phyloP scores from a whole-genome alignment of 306 rosid species.

The Sechiopsis laciniata region DNA sequence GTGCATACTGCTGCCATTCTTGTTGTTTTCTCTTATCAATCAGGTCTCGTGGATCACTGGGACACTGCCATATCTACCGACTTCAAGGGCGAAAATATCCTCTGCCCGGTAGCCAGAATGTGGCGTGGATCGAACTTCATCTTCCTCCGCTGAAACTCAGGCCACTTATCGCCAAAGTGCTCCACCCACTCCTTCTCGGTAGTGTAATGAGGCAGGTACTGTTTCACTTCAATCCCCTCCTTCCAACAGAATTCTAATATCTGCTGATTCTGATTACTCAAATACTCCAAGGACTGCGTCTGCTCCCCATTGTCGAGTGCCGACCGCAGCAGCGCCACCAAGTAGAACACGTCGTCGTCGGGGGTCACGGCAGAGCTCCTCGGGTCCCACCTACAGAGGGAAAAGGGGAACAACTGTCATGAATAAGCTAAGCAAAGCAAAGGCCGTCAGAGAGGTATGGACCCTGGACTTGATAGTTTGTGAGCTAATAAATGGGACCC shows the following conservation, averaged over 20 bases:
- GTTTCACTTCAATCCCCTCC: constrained; percentile 58
- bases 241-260: constrained; percentile 63
- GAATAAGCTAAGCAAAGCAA: too few species aligned
- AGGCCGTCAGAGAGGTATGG: background rate
- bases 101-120: constrained; percentile 88
- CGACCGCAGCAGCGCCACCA: constrained; percentile 84
- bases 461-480: constrained; percentile 1
- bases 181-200: constrained; percentile 64
- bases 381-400: constrained; percentile 63
- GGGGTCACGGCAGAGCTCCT: constrained; percentile 80
- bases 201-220: constrained; percentile 87
- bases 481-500: constrained; percentile 13
- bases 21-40: background rate
- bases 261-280: constrained; percentile 65
- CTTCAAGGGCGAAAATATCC: constrained; percentile 44
- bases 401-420: background rate
- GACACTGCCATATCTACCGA: background rate
- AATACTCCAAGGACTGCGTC: constrained; percentile 50
- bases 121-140: constrained; percentile 65
- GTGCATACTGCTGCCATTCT: constrained; percentile 7
- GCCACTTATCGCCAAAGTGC: constrained; percentile 92
- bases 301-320: constrained; percentile 55
- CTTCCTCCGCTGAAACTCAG: constrained; percentile 51
- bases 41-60: constrained; percentile 10
- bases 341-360: constrained; percentile 78